Percentiles rank a stretch among this genome's conserved stretches.
Evolutionary conservation across 805 yeast genomes (phyloP).

Genomic region (Metschnikowia colocasiae): DNA sequence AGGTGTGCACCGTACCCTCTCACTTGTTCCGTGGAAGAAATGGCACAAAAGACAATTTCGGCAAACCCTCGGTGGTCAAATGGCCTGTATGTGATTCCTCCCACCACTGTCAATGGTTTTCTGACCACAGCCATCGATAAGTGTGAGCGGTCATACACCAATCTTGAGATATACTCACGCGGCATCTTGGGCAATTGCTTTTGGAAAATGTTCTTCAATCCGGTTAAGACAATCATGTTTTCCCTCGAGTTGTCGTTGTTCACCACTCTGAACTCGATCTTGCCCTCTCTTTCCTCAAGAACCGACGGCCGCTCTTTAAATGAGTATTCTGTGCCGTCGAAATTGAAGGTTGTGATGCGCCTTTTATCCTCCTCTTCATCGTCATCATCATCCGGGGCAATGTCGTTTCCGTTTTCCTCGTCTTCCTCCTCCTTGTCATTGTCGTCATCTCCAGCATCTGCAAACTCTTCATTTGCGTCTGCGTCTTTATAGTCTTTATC

Average conservation of each 20-base stretch:
- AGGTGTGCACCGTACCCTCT: slow-evolving; percentile 98
- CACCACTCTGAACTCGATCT: slow-evolving; percentile 92
- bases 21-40: slow-evolving; percentile 95
- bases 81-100: slow-evolving; percentile 96
- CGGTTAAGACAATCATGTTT: slow-evolving; percentile 87
- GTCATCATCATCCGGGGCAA: slow-evolving; percentile 28
- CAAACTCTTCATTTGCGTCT: slow-evolving; percentile 6
- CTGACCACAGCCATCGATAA: slow-evolving; percentile 94
- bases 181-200: slow-evolving; percentile 99
- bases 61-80: slow-evolving; percentile 89
- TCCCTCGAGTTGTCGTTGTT: slow-evolving; percentile 90
- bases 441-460: slow-evolving; percentile 9
- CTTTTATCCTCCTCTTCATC: slow-evolving; percentile 42
- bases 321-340: slow-evolving; percentile 76
- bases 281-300: slow-evolving; percentile 87
- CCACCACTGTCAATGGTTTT: slow-evolving; percentile 91
- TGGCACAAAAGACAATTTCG: slow-evolving; percentile 98
- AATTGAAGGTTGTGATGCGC: slow-evolving; percentile 48
- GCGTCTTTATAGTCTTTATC: slow-evolving; percentile 8
- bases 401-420: slow-evolving; percentile 40
- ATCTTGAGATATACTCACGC: slow-evolving; percentile 87
- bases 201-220: slow-evolving; percentile 92
- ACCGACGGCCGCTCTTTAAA: slow-evolving; percentile 93
- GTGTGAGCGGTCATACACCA: slow-evolving; percentile 92
- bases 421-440: slow-evolving; percentile 23